Evolutionary conservation across 2,329 filamentous ascomycete species (phyloP).

Genomic region (Elsinoe ampelina): DNA sequence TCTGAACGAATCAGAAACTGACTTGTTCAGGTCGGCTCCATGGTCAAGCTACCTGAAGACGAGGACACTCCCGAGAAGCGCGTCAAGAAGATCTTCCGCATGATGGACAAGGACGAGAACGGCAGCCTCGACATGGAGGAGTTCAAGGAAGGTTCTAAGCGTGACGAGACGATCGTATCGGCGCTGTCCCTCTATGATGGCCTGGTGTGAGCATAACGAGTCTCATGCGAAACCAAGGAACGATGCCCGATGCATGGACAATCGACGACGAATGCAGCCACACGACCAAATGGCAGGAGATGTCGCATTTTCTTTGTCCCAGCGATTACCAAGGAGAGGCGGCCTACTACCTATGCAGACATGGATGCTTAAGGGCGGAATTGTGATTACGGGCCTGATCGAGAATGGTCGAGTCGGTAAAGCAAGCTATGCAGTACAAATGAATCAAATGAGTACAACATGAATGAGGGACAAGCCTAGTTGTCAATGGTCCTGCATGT

Average conservation of each 20-base stretch:
- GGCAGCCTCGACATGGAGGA: slow-evolving; percentile 93
- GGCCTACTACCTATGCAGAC: too few relatives aligned
- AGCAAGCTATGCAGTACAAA: too few relatives aligned
- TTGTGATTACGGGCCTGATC: too few relatives aligned
- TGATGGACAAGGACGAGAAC: slow-evolving; percentile 99
- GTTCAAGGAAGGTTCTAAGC: slow-evolving; percentile 98
- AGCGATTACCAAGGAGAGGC: not conserved
- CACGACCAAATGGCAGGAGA: not conserved
- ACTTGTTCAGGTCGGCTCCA: slow-evolving; percentile 70
- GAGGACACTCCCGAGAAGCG: slow-evolving; percentile 98
- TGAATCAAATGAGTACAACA: too few relatives aligned
- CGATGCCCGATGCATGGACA: not conserved
- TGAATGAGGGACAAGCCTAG: too few relatives aligned
- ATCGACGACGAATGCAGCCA: not conserved
- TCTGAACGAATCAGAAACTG: slow-evolving; percentile 4
- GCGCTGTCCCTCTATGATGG: slow-evolving; percentile 94
- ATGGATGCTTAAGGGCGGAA: too few relatives aligned
- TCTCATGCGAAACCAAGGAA: not conserved
- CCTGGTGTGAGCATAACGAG: slow-evolving; percentile 53
- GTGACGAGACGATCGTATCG: slow-evolving; percentile 97
- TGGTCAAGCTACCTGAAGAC: slow-evolving; percentile 97
- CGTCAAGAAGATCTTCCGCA: slow-evolving; percentile 94
- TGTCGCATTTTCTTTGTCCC: not conserved
- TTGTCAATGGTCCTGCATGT: too few relatives aligned
- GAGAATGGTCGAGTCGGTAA: too few relatives aligned